phyloP scores from a whole-genome alignment of 495 filamentous ascomycete genomes.

The Daldinia decipiens region DNA sequence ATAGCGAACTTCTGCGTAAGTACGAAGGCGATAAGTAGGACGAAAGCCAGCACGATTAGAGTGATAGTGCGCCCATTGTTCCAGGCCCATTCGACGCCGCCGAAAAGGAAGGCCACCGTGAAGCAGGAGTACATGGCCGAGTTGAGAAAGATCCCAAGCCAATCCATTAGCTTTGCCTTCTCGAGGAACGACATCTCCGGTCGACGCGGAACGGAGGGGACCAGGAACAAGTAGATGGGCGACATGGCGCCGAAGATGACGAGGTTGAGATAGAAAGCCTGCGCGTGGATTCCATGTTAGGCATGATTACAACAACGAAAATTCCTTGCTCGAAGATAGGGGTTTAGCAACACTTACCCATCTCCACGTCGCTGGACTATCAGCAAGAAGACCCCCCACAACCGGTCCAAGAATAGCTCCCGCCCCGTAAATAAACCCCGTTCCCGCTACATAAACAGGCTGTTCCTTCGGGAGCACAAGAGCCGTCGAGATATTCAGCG shows the following conservation, averaged over 20 bases:
- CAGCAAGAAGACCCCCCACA: conserved; percentile 67
- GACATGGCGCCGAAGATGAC: conserved; percentile 62
- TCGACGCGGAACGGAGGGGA: conserved; percentile 60
- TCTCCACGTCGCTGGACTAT: conserved; percentile 59
- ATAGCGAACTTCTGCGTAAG: conserved; percentile 60
- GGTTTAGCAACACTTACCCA: conserved; percentile 49
- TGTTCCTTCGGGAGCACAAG: conserved; percentile 56
- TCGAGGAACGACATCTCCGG: conserved; percentile 44
- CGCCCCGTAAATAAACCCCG: conserved; percentile 56
- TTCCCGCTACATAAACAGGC: conserved; percentile 55
- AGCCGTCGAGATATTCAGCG: conserved; percentile 53
- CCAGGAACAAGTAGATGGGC: conserved; percentile 64
- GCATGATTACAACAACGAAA: too few relatives aligned
- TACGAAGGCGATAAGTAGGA: conserved; percentile 58
- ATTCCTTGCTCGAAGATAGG: background rate
- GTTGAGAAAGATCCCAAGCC: conserved; percentile 53
- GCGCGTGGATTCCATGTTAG: background rate
- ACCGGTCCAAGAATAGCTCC: conserved; percentile 65
- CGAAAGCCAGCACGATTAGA: conserved; percentile 56
- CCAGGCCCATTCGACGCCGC: conserved; percentile 55
- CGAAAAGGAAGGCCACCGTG: conserved; percentile 60
- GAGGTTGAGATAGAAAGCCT: conserved; percentile 72
- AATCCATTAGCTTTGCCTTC: conserved; percentile 53
- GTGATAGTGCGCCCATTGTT: conserved; percentile 56
- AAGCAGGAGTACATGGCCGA: conserved; percentile 48